phyloP scores from a whole-genome alignment of 2,329 filamentous ascomycete species.

The Cladophialophora exuberans region DNA sequence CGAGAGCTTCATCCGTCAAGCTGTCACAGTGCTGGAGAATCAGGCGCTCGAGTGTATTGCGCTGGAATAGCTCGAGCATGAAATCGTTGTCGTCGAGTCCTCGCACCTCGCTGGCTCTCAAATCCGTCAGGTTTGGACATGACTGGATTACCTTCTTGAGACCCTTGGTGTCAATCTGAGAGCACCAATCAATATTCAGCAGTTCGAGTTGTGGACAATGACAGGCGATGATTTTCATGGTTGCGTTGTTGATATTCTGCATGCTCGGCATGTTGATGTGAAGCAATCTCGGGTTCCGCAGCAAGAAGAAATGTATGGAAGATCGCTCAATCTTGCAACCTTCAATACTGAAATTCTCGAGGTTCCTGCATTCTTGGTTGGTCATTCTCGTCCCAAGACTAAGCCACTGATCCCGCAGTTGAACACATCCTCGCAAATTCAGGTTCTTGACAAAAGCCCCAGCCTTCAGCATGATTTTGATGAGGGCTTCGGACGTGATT shows the following conservation, averaged over 20 bases:
- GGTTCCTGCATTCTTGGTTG: slow-evolving; percentile 76
- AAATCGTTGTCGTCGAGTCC: slow-evolving; percentile 77
- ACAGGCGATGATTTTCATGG: slow-evolving; percentile 82
- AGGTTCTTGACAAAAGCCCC: slow-evolving; percentile 90
- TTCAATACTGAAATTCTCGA: slow-evolving; percentile 85
- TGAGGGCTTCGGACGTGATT: slow-evolving; percentile 80
- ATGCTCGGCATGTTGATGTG: slow-evolving; percentile 86
- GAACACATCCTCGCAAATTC: slow-evolving; percentile 88
- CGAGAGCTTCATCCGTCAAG: slow-evolving; percentile 73
- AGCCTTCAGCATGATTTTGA: slow-evolving; percentile 80
- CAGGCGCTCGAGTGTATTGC: slow-evolving; percentile 81
- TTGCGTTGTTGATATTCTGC: slow-evolving; percentile 75
- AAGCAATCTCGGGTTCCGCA: slow-evolving; percentile 77
- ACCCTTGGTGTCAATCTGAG: slow-evolving; percentile 77
- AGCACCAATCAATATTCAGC: slow-evolving; percentile 93
- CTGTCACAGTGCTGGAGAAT: slow-evolving; percentile 79
- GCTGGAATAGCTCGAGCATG: slow-evolving; percentile 73
- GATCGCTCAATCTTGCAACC: slow-evolving; percentile 84
- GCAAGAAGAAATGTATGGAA: slow-evolving; percentile 75
- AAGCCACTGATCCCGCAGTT: slow-evolving; percentile 80
- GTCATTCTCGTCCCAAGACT: slow-evolving; percentile 69
- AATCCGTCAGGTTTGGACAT: slow-evolving; percentile 74
- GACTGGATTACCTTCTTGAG: slow-evolving; percentile 71
- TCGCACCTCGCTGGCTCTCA: slow-evolving; percentile 78
- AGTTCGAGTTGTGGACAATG: slow-evolving; percentile 80